phyloP scores from a whole-genome alignment of 1,139 yeast species.

The Geotrichum aggregatum region DNA sequence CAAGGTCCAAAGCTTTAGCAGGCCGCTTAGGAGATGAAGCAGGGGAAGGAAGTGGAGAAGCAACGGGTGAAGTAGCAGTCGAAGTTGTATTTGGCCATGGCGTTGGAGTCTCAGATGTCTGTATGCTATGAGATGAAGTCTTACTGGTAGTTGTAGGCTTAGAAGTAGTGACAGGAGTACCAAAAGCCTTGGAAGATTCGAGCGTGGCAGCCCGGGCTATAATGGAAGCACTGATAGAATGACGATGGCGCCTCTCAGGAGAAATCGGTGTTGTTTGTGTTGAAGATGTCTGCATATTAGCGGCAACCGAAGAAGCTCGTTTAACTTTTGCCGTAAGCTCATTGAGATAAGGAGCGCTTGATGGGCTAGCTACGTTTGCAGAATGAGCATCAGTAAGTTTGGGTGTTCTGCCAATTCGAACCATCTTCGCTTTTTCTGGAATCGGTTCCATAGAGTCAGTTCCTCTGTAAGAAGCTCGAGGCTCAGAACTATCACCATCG shows the following conservation, averaged over 20 bases:
- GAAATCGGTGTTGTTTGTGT: slow-evolving; percentile 18
- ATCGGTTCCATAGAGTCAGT: slow-evolving; percentile 16
- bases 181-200: background rate
- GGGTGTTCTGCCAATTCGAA: slow-evolving; percentile 23
- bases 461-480: slow-evolving; percentile 5
- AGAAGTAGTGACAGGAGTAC: slow-evolving; percentile 20
- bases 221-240: slow-evolving; percentile 10
- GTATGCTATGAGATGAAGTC: slow-evolving; percentile 17
- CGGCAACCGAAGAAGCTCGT: slow-evolving; percentile 16
- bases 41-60: slow-evolving; percentile 36
- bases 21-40: slow-evolving; percentile 21
- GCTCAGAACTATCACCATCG: background rate
- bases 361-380: slow-evolving; percentile 3
- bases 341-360: slow-evolving; percentile 17
- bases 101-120: slow-evolving; percentile 30
- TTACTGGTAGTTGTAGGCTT: background rate
- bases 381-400: background rate
- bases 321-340: slow-evolving; percentile 19
- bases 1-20: background rate
- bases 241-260: slow-evolving; percentile 15
- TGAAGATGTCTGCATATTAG: slow-evolving; percentile 1
- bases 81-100: slow-evolving; percentile 30
- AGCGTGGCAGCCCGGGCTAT: background rate
- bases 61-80: slow-evolving; percentile 32
- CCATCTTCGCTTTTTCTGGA: slow-evolving; percentile 29